Conservation (phyloP, 176 grass and related monocot genomes). For the Aegilops bicornis region DNA sequence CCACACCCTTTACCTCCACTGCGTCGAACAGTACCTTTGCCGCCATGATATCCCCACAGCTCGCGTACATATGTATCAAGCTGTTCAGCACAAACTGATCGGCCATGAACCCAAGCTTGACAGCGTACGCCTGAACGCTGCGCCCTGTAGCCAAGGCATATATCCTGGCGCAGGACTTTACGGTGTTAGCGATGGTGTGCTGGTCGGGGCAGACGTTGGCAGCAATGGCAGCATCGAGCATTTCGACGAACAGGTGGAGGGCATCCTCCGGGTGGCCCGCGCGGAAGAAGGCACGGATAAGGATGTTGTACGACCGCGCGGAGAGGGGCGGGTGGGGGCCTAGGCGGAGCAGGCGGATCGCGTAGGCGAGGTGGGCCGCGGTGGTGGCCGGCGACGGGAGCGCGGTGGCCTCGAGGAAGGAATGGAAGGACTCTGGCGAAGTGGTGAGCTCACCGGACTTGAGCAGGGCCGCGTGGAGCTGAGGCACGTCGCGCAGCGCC, state of each 20-base stretch:
- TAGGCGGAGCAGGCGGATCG: slow-evolving; percentile 42
- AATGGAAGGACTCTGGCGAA: slow-evolving; percentile 38
- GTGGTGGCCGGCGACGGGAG: slow-evolving; percentile 16
- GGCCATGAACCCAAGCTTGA: slow-evolving; percentile 43
- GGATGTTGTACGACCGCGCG: slow-evolving; percentile 45
- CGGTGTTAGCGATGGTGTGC: slow-evolving; percentile 48
- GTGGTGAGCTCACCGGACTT: slow-evolving; percentile 48
- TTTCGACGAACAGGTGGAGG: slow-evolving; percentile 58
- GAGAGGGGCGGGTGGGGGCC: slow-evolving; percentile 4
- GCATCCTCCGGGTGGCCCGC: slow-evolving; percentile 34
- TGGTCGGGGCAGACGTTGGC: slow-evolving; percentile 32
- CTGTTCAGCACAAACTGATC: slow-evolving; percentile 68
- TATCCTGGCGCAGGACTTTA: slow-evolving; percentile 57
- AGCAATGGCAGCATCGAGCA: slow-evolving; percentile 16
- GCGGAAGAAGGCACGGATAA: slow-evolving; percentile 49
- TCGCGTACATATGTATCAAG: slow-evolving; percentile 58
- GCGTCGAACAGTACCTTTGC: slow-evolving; percentile 39
- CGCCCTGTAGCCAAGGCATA: slow-evolving; percentile 7
- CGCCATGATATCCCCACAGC: slow-evolving; percentile 38
- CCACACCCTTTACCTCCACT: slow-evolving; percentile 21
- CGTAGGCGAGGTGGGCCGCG: slow-evolving; percentile 44
- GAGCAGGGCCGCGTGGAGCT: slow-evolving; percentile 51
- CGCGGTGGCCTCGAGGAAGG: slow-evolving; percentile 46
- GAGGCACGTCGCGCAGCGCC: slow-evolving; percentile 21
- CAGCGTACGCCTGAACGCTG: slow-evolving; percentile 43